A percentile compares a stretch with the other conserved stretches of the same genome.
These are phyloP conservation scores for Tieghemostelium lacteum DNA, from an alignment of 78 protist genomes.

Conservation along the genomic window DNA sequence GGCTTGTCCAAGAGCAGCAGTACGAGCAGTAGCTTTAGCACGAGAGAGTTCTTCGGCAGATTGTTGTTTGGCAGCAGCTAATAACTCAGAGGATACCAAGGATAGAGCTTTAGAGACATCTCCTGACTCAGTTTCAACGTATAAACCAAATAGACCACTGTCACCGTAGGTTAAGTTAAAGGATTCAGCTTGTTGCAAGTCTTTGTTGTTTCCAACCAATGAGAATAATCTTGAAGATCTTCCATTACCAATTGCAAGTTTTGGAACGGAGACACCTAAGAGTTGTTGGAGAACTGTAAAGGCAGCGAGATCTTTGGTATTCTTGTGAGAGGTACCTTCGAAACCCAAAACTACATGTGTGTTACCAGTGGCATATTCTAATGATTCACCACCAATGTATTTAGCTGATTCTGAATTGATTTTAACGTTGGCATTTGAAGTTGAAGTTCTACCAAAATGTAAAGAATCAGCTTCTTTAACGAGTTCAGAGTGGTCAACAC, in stretches of 20 bases:
- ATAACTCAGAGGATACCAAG: slow-evolving; percentile 17
- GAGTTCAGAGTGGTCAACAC: slow-evolving; percentile 47
- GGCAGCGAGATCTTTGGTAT: slow-evolving; percentile 57
- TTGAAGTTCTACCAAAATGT: slow-evolving; percentile 13
- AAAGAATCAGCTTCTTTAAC: slow-evolving; percentile 44
- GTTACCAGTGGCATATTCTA: slow-evolving; percentile 37
- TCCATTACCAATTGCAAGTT: slow-evolving; percentile 58
- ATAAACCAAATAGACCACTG: slow-evolving; percentile 57
- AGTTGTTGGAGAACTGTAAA: slow-evolving; percentile 39
- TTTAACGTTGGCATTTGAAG: background rate
- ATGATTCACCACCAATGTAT: slow-evolving; percentile 76
- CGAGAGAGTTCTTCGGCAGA: slow-evolving; percentile 60
- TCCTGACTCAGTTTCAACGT: slow-evolving; percentile 2
- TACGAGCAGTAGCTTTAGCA: slow-evolving; percentile 38
- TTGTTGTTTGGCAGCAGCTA: background rate
- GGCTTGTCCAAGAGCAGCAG: slow-evolving; percentile 7
- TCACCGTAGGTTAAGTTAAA: slow-evolving; percentile 58
- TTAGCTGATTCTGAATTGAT: slow-evolving; percentile 17
- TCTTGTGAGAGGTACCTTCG: slow-evolving; percentile 54
- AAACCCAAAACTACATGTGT: slow-evolving; percentile 27
- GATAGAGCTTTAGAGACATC: slow-evolving; percentile 14
- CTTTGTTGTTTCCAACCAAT: slow-evolving; percentile 1
- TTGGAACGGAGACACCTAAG: slow-evolving; percentile 42
- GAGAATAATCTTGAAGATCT: slow-evolving; percentile 37
- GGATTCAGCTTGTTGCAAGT: slow-evolving; percentile 22